These are phyloP conservation scores for Euphorbia celastroides DNA, from an alignment of 441 rosid species.

Conservation along the genomic window DNA sequence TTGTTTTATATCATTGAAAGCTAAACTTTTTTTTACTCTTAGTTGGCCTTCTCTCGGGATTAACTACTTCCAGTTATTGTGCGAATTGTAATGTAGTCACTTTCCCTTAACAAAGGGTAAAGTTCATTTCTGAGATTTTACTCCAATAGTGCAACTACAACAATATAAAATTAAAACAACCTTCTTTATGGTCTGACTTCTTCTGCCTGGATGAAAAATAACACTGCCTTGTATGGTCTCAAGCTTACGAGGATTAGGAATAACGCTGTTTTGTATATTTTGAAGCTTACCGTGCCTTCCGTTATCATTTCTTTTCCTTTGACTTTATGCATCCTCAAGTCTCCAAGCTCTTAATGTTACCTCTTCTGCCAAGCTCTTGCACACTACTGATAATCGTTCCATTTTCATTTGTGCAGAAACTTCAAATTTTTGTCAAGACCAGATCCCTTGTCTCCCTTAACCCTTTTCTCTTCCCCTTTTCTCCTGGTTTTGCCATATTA, in stretches of 20 bases:
- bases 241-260: too few relatives aligned
- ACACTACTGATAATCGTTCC: conserved; percentile 19
- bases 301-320: not conserved
- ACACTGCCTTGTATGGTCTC: too few relatives aligned
- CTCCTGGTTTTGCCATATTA: not conserved
- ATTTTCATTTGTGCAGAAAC: conserved; percentile 32
- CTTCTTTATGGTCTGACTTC: too few relatives aligned
- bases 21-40: not conserved
- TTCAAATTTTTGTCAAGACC: conserved; percentile 19
- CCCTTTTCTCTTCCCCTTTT: conserved; percentile 6
- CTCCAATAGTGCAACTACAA: not conserved
- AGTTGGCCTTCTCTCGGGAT: not conserved
- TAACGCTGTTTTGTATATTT: too few relatives aligned
- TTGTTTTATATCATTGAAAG: not conserved
- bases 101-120: not conserved
- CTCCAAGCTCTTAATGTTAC: not conserved
- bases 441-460: conserved; percentile 2
- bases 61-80: too few relatives aligned
- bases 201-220: too few relatives aligned
- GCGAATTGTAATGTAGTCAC: not conserved
- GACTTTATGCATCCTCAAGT: not conserved
- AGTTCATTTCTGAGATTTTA: not conserved
- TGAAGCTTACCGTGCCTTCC: not conserved
- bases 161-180: not conserved
- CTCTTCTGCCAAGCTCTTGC: conserved; percentile 9